Percentiles rank a stretch among this genome's conserved stretches.
Conservation (phyloP, 148 eudicot species). For the Fallopia convolvulus region DNA sequence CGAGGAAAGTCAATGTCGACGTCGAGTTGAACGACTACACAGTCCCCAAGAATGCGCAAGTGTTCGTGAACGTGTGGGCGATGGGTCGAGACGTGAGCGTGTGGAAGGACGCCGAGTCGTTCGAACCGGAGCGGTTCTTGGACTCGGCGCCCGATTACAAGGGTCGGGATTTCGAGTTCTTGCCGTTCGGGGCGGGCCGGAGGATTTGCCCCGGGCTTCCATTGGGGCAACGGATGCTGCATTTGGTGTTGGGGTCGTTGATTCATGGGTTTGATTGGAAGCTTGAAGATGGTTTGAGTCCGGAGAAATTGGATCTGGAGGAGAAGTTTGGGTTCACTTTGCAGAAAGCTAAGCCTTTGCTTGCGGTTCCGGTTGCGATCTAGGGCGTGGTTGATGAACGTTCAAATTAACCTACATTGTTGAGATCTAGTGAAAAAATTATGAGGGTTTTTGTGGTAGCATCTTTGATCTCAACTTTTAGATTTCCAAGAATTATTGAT, state of each 20-base stretch:
- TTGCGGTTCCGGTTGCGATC: not conserved
- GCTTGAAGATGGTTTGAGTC: slow-evolving; percentile 15
- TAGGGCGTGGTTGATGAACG: not conserved
- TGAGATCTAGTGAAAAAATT: no score
- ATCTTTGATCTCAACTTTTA: no score
- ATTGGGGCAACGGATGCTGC: slow-evolving; percentile 15
- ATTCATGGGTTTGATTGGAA: slow-evolving; percentile 43
- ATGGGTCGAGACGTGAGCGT: slow-evolving; percentile 40
- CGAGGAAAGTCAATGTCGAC: slow-evolving; percentile 37
- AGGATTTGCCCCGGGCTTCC: slow-evolving; percentile 53
- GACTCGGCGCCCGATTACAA: slow-evolving; percentile 29
- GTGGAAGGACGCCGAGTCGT: slow-evolving; percentile 32
- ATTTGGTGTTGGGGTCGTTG: slow-evolving; percentile 31
- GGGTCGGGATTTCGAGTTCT: slow-evolving; percentile 42
- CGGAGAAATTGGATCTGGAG: slow-evolving; percentile 21
- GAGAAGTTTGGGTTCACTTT: slow-evolving; percentile 31
- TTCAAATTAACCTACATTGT: not conserved
- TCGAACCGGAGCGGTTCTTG: slow-evolving; percentile 45
- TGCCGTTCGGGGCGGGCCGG: slow-evolving; percentile 53
- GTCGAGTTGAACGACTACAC: slow-evolving; percentile 25
- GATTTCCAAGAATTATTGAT: no score
- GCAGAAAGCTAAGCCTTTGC: slow-evolving; percentile 16
- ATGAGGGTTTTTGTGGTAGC: no score
- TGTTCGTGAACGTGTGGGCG: slow-evolving; percentile 47
- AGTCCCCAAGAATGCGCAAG: slow-evolving; percentile 38